Conservation (phyloP, 139 green algal species). For the Nannochloris sp. region DNA sequence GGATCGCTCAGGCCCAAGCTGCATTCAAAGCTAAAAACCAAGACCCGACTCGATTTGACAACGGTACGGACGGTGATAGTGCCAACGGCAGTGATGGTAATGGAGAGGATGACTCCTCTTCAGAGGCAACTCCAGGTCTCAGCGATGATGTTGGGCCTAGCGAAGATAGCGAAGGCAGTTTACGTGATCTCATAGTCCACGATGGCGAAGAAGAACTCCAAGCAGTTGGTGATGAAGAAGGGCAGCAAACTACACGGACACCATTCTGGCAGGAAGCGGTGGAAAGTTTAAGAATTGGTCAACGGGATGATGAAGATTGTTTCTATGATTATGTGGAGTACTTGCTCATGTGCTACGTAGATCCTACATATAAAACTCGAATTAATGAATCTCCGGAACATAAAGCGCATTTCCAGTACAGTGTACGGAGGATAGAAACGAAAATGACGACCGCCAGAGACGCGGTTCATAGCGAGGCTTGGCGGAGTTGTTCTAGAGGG, state of each 20-base stretch:
- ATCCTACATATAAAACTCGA: slow-evolving; percentile 13
- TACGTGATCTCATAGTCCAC: no score
- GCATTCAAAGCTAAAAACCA: no score
- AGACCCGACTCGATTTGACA: no score
- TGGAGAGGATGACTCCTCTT: not conserved
- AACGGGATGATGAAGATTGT: slow-evolving; percentile 1
- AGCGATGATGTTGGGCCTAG: no score
- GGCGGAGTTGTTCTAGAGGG: slow-evolving; percentile 4
- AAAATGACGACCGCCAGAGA: slow-evolving; percentile 3
- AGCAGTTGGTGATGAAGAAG: no score
- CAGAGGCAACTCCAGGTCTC: not conserved
- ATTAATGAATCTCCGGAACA: slow-evolving; percentile 10
- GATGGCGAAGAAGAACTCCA: no score
- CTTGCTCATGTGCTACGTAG: slow-evolving; percentile 14
- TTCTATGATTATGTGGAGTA: slow-evolving; percentile 31
- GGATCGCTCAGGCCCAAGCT: not conserved
- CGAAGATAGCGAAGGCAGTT: no score
- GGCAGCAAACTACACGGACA: not conserved
- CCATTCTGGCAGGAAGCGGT: not conserved
- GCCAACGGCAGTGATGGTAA: no score
- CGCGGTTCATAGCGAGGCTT: slow-evolving; percentile 12
- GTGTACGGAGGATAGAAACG: slow-evolving; percentile 3
- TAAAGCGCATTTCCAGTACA: slow-evolving; percentile 2
- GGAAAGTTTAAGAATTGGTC: not conserved
- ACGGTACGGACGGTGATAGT: no score